A percentile compares a stretch with the other conserved stretches of the same genome.
Evolutionary conservation across 1,284 basidiomycete species (phyloP).

Genomic region (Malassezia brasiliensis): DNA sequence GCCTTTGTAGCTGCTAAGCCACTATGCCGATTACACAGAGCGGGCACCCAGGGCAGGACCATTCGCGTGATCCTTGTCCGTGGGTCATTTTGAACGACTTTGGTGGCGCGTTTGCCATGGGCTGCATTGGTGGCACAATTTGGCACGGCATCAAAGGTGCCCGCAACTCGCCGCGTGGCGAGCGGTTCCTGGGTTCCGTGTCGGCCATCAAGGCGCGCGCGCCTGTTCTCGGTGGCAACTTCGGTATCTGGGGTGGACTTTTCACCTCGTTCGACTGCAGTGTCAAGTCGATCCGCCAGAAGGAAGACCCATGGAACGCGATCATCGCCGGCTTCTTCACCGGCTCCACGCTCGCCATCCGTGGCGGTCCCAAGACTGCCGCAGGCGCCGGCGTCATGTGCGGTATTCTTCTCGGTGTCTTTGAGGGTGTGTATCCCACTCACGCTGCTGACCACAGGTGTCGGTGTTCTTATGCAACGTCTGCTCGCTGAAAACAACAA

Average conservation of each 20-base stretch:
- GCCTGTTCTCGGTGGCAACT: constrained; percentile 94
- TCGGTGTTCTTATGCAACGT: constrained; percentile 73
- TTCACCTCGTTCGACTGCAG: constrained; percentile 89
- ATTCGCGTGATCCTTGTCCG: constrained; percentile 56
- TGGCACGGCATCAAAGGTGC: constrained; percentile 99
- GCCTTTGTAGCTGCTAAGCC: constrained; percentile 5
- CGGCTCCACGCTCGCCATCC: constrained; percentile 84
- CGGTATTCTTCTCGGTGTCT: constrained; percentile 90
- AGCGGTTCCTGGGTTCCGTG: constrained; percentile 82
- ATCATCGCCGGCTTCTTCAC: constrained; percentile 98
- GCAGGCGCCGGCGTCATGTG: constrained; percentile 85
- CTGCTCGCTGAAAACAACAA: constrained; percentile 69
- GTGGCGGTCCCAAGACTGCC: constrained; percentile 88
- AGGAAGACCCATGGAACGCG: constrained; percentile 99
- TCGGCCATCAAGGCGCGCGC: constrained; percentile 97
- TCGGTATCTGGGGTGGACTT: constrained; percentile 79
- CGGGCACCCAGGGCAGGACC: constrained; percentile 23
- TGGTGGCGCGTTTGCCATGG: constrained; percentile 84
- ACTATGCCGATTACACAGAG: constrained; percentile 17
- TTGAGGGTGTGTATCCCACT: constrained; percentile 54
- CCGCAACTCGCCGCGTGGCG: constrained; percentile 87
- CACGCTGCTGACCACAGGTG: constrained; percentile 53
- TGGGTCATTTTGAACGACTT: constrained; percentile 99
- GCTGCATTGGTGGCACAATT: constrained; percentile 86
- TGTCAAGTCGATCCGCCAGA: constrained; percentile 86